These are phyloP conservation scores for Aspergillus sparsus DNA, from an alignment of 495 filamentous ascomycete species.

Conservation along the genomic window DNA sequence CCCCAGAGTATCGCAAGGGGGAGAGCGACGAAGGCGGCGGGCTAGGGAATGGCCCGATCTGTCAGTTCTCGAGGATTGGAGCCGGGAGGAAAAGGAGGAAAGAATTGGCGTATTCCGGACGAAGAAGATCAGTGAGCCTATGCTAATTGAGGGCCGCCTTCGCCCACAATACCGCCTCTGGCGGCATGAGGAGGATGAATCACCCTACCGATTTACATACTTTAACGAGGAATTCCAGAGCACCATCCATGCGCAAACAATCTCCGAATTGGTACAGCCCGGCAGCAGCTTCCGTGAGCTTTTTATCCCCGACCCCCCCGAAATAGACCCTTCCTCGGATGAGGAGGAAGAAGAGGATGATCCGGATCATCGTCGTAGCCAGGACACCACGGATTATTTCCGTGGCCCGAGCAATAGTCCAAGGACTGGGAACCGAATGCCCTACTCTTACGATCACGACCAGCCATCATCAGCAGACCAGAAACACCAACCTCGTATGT, in stretches of 20 bases:
- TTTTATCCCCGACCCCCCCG: constrained; percentile 73
- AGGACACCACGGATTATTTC: constrained; percentile 25
- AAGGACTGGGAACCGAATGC: constrained; percentile 7
- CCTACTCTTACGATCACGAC: constrained; percentile 14
- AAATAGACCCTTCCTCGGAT: constrained; percentile 63
- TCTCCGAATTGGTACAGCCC: constrained; percentile 85
- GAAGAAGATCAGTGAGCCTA: constrained; percentile 91
- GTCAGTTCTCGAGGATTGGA: constrained; percentile 84
- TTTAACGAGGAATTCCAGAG: constrained; percentile 96
- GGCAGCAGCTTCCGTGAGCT: constrained; percentile 81
- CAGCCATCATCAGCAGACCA: constrained; percentile 12
- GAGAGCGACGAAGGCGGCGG: constrained; percentile 56
- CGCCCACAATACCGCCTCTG: constrained; percentile 77
- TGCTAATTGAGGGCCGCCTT: constrained; percentile 84
- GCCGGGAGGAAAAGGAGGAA: constrained; percentile 84
- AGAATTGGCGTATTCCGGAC: constrained; percentile 81
- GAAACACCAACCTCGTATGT: constrained; percentile 20
- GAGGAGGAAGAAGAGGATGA: constrained; percentile 64
- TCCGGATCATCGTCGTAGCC: constrained; percentile 37
- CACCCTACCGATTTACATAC: constrained; percentile 94
- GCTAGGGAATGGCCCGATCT: constrained; percentile 68
- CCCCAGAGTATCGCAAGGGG: constrained; percentile 39
- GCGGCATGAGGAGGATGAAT: constrained; percentile 87
- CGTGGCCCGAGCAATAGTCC: constrained; percentile 8
- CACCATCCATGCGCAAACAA: constrained; percentile 92